These are phyloP conservation scores for Vigna trinervia DNA, from an alignment of 306 rosid genomes.

Conservation along the genomic window DNA sequence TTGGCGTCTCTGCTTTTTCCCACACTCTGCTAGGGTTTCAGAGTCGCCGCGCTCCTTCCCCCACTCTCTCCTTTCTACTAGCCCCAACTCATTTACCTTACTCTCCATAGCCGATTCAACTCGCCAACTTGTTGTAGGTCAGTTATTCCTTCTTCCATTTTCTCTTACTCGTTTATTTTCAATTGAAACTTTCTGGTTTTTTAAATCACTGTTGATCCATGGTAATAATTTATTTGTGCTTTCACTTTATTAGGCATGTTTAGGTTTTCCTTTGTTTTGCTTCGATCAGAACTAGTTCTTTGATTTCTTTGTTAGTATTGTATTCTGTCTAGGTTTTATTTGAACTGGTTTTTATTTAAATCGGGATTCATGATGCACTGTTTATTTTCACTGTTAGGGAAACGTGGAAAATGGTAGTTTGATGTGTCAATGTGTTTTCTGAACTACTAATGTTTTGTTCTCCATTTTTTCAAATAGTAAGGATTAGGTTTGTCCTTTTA, in stretches of 20 bases:
- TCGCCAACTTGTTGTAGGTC: slow-evolving; percentile 49
- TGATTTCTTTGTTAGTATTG: neutral
- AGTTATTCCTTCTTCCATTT: slow-evolving; percentile 1
- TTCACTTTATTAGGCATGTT: neutral
- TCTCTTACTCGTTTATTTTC: neutral
- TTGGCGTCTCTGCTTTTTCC: slow-evolving; percentile 63
- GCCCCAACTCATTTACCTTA: neutral
- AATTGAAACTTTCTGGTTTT: neutral
- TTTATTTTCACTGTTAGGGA: neutral
- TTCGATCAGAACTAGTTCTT: slow-evolving; percentile 32
- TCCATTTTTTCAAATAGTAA: neutral
- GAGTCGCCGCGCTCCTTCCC: slow-evolving; percentile 67
- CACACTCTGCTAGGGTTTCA: slow-evolving; percentile 89
- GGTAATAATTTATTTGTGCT: neutral
- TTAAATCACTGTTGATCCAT: slow-evolving; percentile 41
- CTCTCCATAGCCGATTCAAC: slow-evolving; percentile 46
- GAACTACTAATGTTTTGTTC: neutral
- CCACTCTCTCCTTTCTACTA: slow-evolving; percentile 30
- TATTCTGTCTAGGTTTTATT: neutral
- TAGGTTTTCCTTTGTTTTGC: neutral
- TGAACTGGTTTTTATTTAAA: slow-evolving; percentile 4
- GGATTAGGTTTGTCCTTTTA: neutral
- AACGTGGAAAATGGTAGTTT: neutral
- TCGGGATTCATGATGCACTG: neutral
- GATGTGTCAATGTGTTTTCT: neutral